Evolutionary conservation across 164 flowering plant species (phyloP).

Genomic region (Umbellularia californica): DNA sequence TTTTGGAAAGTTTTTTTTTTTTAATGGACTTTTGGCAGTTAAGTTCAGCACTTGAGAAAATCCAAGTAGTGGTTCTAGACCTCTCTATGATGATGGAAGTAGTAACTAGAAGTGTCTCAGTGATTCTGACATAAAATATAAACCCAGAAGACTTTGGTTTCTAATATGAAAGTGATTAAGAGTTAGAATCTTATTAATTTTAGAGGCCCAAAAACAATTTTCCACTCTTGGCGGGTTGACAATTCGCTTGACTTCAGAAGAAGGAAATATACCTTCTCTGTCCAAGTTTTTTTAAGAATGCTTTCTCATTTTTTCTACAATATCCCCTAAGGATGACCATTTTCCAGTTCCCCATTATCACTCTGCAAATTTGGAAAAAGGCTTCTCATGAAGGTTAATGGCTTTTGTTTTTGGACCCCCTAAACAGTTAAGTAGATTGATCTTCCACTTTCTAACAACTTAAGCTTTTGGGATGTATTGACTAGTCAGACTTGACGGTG

Average conservation of each 20-base stretch:
- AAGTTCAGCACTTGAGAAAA: neutral
- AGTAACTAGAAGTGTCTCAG: neutral
- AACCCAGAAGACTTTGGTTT: too few relatives aligned
- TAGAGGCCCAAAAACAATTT: neutral
- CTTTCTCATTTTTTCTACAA: neutral
- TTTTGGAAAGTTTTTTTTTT: too few relatives aligned
- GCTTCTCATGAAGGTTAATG: neutral
- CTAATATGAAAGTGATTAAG: neutral
- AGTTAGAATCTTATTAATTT: neutral
- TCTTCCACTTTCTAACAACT: too few relatives aligned
- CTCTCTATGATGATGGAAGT: neutral
- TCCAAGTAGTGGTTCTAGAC: neutral
- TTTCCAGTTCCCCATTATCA: neutral
- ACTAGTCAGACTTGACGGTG: too few relatives aligned
- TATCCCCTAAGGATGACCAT: neutral
- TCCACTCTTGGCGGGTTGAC: neutral
- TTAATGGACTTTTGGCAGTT: neutral
- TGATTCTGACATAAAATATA: neutral
- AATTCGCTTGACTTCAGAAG: neutral
- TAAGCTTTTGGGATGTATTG: too few relatives aligned
- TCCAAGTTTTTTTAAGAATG: neutral
- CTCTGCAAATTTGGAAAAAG: neutral
- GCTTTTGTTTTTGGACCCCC: too few relatives aligned
- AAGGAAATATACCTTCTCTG: neutral
- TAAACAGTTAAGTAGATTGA: too few relatives aligned